Evolutionary conservation across 192 early-diverging fungal genomes (phyloP), one percentile per base, ranked within the genome.

Genomic region (Coemansia nantahalensis): DNA sequence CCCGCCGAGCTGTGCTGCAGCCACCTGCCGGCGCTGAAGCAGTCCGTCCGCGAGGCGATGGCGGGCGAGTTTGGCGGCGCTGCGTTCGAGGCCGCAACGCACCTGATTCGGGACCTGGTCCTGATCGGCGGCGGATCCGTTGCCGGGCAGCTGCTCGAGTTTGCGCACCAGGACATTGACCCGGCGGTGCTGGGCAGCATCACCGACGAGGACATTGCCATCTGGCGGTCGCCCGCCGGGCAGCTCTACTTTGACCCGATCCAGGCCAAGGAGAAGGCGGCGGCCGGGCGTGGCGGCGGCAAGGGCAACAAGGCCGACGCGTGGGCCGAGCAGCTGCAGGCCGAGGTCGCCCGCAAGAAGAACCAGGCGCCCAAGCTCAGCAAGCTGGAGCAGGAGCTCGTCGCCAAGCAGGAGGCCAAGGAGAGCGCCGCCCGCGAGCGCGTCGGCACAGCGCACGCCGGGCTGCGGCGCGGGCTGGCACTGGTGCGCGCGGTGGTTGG

Each of bases 371-470:
- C 49, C 52, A 68, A 59, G 55, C 55, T 52, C 32, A 68, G 34
- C 54, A 39, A 53, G 33, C 90, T 87, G 12, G 92, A 95, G 54
- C 79, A 87, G 48, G 80, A 79, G 23, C 67, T 86, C 11, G 80
- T 91, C 8, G 77, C 89, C 48, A 62, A 72, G 12, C 91, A 92
- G 67, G 56, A 83, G 2, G 80, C 70, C 21, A 86, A 87, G 50
- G 95, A 97, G 64, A 50, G 62, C 3, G 78, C 57, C 8, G 85
- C 90, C n/a, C 83, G 95, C 21, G 68, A 51, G 39, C 62, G 77
- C 9, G 90, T 92, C 5, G 76, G 83, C 31, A 48, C 48, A 1
- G 58, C 86, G 11, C 60, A 66, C 17, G 54, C 62, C 9, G 72
- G 63, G 14, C 45, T 94, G 24, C 51, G 54, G n/a, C 70, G 79